phyloP scores from a whole-genome alignment of 306 rosid species.

The Trifolium subterraneum region DNA sequence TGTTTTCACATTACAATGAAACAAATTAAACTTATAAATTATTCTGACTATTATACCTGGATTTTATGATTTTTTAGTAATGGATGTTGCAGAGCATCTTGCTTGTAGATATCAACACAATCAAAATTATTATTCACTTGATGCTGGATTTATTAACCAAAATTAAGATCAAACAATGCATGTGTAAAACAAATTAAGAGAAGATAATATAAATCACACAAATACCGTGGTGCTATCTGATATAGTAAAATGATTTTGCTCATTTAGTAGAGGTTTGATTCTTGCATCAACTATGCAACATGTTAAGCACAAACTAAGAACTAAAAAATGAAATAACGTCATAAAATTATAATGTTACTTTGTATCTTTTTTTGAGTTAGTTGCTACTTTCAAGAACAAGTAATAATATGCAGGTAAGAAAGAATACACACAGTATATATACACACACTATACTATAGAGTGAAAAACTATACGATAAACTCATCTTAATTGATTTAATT shows the following conservation, averaged over 20 bases:
- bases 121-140: neutral
- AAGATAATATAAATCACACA: no score
- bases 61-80: no score
- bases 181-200: neutral
- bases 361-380: no score
- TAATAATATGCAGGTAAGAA: no score
- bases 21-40: no score
- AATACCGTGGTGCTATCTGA: neutral
- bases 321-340: neutral
- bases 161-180: neutral
- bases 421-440: no score
- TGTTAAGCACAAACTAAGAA: neutral
- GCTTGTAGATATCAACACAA: conserved; percentile 23
- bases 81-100: conserved; percentile 6
- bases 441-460: no score
- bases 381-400: neutral
- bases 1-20: no score
- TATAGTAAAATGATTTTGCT: neutral
- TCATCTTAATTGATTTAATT: no score
- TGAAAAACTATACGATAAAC: no score
- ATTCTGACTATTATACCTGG: no score
- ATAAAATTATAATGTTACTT: neutral
- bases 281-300: conserved; percentile 5
- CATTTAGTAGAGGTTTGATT: neutral
- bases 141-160: neutral